phyloP scores from a whole-genome alignment of 768 basidiomycete species.

The Grammothele lineata region DNA sequence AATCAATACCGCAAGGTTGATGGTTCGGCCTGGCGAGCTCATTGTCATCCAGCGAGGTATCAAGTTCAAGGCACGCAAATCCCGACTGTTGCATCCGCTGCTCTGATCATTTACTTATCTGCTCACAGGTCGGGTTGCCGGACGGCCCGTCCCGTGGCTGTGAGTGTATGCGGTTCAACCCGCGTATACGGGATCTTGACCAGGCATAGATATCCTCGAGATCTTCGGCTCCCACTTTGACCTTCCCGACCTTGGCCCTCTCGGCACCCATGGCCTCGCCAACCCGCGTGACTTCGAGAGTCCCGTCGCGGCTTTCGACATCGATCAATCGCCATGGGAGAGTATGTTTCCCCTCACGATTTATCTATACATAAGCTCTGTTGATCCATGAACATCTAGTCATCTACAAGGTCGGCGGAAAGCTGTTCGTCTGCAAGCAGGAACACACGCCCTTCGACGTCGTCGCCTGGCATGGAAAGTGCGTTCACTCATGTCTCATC shows the following conservation, averaged over 20 bases:
- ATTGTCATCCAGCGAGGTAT: conserved; percentile 64
- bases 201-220: conserved; percentile 50
- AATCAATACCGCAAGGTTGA: conserved; percentile 36
- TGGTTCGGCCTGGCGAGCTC: conserved; percentile 62
- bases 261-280: conserved; percentile 65
- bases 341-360: conserved; percentile 30
- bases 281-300: conserved; percentile 60
- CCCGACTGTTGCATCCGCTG: background rate
- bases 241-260: conserved; percentile 61
- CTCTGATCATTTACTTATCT: background rate
- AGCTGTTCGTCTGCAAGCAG: conserved; percentile 50
- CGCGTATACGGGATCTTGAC: background rate
- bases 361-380: too few species aligned
- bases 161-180: conserved; percentile 25
- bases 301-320: conserved; percentile 61
- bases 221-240: conserved; percentile 60
- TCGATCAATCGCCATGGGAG: conserved; percentile 59
- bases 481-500: conserved; percentile 22
- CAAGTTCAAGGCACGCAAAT: conserved; percentile 62
- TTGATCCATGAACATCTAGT: too few species aligned
- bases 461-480: conserved; percentile 70
- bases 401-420: conserved; percentile 44
- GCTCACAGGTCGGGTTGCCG: conserved; percentile 41
- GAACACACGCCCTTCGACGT: conserved; percentile 70
- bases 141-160: conserved; percentile 62